Conservation (phyloP, 805 yeast species). For the Suhomyces kilbournensis region DNA sequence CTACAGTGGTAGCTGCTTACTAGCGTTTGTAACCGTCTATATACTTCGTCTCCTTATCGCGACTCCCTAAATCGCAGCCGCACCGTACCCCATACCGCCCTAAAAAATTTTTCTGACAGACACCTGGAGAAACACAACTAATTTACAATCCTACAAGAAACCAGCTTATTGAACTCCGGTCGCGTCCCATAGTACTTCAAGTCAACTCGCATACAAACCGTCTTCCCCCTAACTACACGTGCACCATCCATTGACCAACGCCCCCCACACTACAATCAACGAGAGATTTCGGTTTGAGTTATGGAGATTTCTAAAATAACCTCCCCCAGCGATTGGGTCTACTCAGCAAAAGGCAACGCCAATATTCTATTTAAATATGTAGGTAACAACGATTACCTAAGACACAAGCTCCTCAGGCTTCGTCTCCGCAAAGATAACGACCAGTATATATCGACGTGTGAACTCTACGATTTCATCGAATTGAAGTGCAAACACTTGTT, state of each 20-base stretch:
- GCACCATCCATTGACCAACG: too few relatives aligned
- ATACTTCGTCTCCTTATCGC: not conserved
- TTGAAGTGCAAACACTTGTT: constrained; percentile 28
- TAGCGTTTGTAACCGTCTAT: not conserved
- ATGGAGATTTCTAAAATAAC: constrained; percentile 39
- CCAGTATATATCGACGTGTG: constrained; percentile 37
- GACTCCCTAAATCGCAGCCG: not conserved
- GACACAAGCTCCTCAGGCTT: constrained; percentile 38
- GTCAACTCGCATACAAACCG: not conserved
- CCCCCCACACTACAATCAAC: too few relatives aligned
- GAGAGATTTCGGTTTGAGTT: not conserved
- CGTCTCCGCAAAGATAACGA: constrained; percentile 32
- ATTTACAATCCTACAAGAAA: too few relatives aligned
- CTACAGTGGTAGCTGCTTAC: too few relatives aligned
- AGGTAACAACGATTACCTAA: constrained; percentile 32
- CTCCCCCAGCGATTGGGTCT: constrained; percentile 38
- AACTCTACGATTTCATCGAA: constrained; percentile 40
- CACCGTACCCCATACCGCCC: not conserved
- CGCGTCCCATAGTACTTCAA: not conserved
- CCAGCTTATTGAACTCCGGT: not conserved
- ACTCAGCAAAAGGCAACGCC: constrained; percentile 48
- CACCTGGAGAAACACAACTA: too few relatives aligned
- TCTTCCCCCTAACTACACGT: not conserved
- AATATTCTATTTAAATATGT: constrained; percentile 43
- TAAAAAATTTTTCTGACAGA: not conserved